These are phyloP conservation scores for Quercus agrifolia DNA, from an alignment of 306 rosid genomes.

Conservation along the genomic window DNA sequence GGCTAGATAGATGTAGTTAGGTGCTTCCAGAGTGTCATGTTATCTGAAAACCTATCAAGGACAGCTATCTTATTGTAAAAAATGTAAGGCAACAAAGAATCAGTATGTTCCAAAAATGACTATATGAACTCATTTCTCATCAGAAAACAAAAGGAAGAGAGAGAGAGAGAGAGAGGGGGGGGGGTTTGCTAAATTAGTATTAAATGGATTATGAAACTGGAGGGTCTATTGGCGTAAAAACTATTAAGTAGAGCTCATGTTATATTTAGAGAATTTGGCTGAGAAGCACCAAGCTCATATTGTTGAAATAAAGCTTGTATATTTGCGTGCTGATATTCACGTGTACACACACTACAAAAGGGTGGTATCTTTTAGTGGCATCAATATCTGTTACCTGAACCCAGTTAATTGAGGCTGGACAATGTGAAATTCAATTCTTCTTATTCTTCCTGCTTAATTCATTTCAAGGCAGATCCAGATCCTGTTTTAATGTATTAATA, in stretches of 20 bases:
- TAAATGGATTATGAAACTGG: background rate
- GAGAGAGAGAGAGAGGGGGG: too few relatives aligned
- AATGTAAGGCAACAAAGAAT: background rate
- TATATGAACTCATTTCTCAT: too few relatives aligned
- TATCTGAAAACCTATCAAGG: background rate
- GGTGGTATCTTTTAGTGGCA: background rate
- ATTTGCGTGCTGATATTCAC: background rate
- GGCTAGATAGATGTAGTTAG: background rate
- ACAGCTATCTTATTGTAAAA: background rate
- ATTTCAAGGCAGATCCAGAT: too few relatives aligned
- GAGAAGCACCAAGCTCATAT: background rate
- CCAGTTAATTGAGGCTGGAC: background rate
- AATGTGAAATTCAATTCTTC: background rate
- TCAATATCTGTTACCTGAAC: background rate
- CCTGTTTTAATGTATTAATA: background rate
- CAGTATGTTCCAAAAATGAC: background rate
- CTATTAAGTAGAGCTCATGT: background rate
- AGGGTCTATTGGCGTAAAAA: background rate
- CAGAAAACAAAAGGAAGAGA: too few relatives aligned
- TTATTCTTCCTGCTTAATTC: too few relatives aligned
- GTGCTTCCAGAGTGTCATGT: background rate
- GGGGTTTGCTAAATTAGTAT: background rate
- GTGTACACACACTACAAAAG: background rate
- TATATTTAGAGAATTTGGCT: background rate
- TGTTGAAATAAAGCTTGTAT: background rate